phyloP scores from a whole-genome alignment of 1,284 basidiomycete genomes.

The Termitomyces sp. region DNA sequence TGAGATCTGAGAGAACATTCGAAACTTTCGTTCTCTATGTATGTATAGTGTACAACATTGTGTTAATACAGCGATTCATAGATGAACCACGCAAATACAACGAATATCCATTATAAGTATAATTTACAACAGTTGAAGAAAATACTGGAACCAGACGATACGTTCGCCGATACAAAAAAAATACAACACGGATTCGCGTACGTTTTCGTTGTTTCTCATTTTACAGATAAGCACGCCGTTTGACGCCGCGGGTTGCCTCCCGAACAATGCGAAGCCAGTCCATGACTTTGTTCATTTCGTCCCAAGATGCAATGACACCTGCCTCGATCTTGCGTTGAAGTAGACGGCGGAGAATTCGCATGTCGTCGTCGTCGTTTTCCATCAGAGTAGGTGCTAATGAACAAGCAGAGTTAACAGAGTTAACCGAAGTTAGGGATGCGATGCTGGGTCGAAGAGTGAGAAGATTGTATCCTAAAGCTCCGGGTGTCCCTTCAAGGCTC shows the following conservation, averaged over 20 bases:
- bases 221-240: constrained; percentile 41
- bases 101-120: constrained; percentile 24
- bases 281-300: constrained; percentile 55
- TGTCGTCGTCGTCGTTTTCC: constrained; percentile 50
- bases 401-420: constrained; percentile 39
- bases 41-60: constrained; percentile 18
- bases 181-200: neutral
- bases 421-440: constrained; percentile 30
- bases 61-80: constrained; percentile 16
- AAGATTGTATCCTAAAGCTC: constrained; percentile 24
- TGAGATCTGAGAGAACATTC: neutral
- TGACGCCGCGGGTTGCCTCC: constrained; percentile 53
- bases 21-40: constrained; percentile 10
- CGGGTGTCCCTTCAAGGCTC: constrained; percentile 18
- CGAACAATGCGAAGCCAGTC: constrained; percentile 60
- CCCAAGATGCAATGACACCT: constrained; percentile 50
- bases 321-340: constrained; percentile 59
- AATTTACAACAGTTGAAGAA: constrained; percentile 15
- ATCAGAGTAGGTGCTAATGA: constrained; percentile 32
- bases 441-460: constrained; percentile 32
- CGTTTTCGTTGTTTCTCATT: constrained; percentile 5
- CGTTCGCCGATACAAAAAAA: neutral
- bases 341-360: constrained; percentile 50
- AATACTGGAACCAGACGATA: neutral
- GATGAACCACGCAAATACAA: constrained; percentile 23